Evolutionary conservation across 495 filamentous ascomycete genomes (phyloP), one percentile per base, ranked within the genome.

Genomic region (Aspergillus bridgeri): DNA sequence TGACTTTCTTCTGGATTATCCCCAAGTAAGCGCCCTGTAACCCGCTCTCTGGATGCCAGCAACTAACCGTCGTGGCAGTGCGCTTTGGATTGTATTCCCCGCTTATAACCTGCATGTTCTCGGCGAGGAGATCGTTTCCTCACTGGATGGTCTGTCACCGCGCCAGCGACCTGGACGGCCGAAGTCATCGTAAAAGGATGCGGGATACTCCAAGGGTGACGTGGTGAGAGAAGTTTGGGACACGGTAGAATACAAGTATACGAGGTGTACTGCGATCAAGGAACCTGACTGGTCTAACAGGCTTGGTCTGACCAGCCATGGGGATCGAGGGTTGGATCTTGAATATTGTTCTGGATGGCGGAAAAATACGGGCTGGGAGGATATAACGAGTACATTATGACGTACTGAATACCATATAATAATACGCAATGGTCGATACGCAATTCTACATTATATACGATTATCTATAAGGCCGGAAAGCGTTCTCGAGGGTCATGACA

Each of bases 61-160:
- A 13, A 33, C 58, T 68, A 56, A 69, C 53, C 7, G 15, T 33
- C 21, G 3, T 17, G 13, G 29, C 55, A 96, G 91, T 70, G 90
- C 90, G 50, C 69, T 83, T 0, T 96, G 91, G 91, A 72, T 96
- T 55, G 69, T 92, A 25, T 82, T 89, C 48, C 88, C 91, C 2
- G 61, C 75, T 6, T 88, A 89, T 63, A 86, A 91, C 72, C 78
- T 85, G 46, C 90, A 89, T 61, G 69, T 79, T 11, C 81, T 91
- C 33, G 88, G 87, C 7, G 62, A 68, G 49, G 89, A 95, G 62
- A 88, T 96, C 51, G 53, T 93, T 27, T 71, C 83, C 50, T 86
- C 85, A 0, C 75, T 94, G 6, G 79, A 80, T n/a, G 74, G 72
- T 45, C 76, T 82, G 20, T 61, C 62, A n/a, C 66, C 72, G 9